Base-by-base conservation (phyloP, 345 rosid genomes). In the Populus tremula region DNA sequence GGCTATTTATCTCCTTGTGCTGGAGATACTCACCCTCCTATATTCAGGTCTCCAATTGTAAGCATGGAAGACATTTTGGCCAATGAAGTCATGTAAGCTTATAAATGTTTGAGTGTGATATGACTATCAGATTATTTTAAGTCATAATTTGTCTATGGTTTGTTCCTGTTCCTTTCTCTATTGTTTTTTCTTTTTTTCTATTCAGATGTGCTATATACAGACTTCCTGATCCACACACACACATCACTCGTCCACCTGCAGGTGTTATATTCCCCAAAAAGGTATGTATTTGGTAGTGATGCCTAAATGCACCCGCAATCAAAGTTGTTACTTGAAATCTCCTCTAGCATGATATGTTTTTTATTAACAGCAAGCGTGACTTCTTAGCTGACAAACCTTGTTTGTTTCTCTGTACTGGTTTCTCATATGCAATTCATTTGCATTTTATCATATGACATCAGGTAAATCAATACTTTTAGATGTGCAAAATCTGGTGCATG, bases 21-120 rank as follows among this genome's bases (percentile, higher is more conserved):
- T 76, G 98, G 89, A 79, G 95, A 91, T 80, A 75, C 91, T 68
- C 92, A 89, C 71, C 97, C 95, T 66, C 89, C 93, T 54, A 72
- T 89, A 82, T 87, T 91, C 81, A 88, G 90, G 82, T 96, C 99
- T 77, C 97, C 98, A 6, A 84, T 96, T 49, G 79, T 47, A 21
- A 90, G 88, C 81, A 86, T 93, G 96, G 97, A 91, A 84, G 99
- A 96, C 89, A 85, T 96, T 74, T 82, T 85, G 89, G 80, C 84
- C 82, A 96, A 93, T 82, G 90, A 88, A 92, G 97, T 91, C 86
- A 71, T 93, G 99, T 93, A 86, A 90, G 98, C 75, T 72, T 80
- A 38, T 71, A 33, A 70, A 59, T n/a, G 1, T 49, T 33, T 49
- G 23, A 36, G 25, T 69, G n/a, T 45, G 10, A 41, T 73, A 18